Conservation (phyloP, 768 basidiomycete genomes). For the Paxillus ammoniavirescens region DNA sequence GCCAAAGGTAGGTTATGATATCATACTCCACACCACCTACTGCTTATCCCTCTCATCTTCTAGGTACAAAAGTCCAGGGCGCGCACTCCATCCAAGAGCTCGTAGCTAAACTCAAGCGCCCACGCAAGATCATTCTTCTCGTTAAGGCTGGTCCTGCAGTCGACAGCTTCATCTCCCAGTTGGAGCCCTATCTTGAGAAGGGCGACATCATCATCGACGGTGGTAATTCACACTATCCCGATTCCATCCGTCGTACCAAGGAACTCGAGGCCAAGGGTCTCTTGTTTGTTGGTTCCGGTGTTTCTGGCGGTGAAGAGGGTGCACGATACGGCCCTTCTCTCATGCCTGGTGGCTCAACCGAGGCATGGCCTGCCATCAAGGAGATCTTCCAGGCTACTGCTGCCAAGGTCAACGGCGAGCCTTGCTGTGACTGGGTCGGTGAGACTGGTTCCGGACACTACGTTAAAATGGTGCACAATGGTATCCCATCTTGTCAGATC, state of each 20-base stretch:
- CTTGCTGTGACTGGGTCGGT: constrained; percentile 99
- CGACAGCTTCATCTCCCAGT: constrained; percentile 90
- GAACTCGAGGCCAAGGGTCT: constrained; percentile 94
- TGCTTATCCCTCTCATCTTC: constrained; percentile 18
- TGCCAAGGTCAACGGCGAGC: constrained; percentile 91
- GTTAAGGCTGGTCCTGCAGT: constrained; percentile 98
- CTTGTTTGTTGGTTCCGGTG: constrained; percentile 97
- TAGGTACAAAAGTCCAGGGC: constrained; percentile 94
- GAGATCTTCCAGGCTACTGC: constrained; percentile 98
- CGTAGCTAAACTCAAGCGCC: constrained; percentile 85
- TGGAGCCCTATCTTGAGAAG: constrained; percentile 84
- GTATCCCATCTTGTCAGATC: constrained; percentile 37
- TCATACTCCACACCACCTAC: constrained; percentile 23
- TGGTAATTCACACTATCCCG: constrained; percentile 99
- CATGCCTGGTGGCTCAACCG: constrained; percentile 96
- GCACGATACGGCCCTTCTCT: constrained; percentile 95
- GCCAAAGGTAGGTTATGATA: constrained; percentile 77
- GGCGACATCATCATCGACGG: constrained; percentile 99
- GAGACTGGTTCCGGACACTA: constrained; percentile 95
- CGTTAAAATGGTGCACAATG: constrained; percentile 99
- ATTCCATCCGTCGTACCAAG: constrained; percentile 90
- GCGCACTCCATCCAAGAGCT: constrained; percentile 94
- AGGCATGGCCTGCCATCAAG: constrained; percentile 96
- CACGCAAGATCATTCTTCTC: constrained; percentile 96
- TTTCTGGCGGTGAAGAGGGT: constrained; percentile 99